A percentile compares a stretch with the other conserved stretches of the same genome.
Conservation (phyloP, 345 rosid species). For the Populus euphratica region DNA sequence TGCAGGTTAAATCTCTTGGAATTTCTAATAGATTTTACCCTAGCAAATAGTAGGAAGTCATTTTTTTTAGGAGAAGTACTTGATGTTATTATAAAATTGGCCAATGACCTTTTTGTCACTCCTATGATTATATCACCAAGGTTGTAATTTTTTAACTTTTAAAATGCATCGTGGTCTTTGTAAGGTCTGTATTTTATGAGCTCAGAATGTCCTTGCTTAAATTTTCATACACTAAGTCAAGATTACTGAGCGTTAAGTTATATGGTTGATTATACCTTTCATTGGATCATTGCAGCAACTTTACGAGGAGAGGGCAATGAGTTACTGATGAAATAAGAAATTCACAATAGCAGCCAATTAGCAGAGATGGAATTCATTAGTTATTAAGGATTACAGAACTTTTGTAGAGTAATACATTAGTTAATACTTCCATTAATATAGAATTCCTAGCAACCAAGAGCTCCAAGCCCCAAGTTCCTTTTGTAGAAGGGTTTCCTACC, state of each 20-base stretch:
- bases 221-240: too few species aligned
- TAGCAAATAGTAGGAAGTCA: neutral
- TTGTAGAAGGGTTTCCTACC: neutral
- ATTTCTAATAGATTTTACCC: neutral
- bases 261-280: neutral
- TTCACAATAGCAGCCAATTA: too few species aligned
- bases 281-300: neutral
- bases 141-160: neutral
- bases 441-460: neutral
- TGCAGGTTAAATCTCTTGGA: conserved; percentile 63
- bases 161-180: neutral
- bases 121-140: neutral
- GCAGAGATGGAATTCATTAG: neutral
- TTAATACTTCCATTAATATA: too few species aligned
- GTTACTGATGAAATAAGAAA: too few species aligned
- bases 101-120: neutral
- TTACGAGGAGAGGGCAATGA: too few species aligned
- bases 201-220: too few species aligned
- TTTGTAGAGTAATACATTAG: too few species aligned
- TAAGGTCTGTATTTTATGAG: too few species aligned
- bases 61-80: neutral
- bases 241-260: neutral
- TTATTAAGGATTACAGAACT: too few species aligned
- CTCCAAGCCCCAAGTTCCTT: neutral
- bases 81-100: neutral